A percentile compares a stretch with the other conserved stretches of the same genome.
Conservation (phyloP, 257 asterid species). For the Ehretia macrophylla region DNA sequence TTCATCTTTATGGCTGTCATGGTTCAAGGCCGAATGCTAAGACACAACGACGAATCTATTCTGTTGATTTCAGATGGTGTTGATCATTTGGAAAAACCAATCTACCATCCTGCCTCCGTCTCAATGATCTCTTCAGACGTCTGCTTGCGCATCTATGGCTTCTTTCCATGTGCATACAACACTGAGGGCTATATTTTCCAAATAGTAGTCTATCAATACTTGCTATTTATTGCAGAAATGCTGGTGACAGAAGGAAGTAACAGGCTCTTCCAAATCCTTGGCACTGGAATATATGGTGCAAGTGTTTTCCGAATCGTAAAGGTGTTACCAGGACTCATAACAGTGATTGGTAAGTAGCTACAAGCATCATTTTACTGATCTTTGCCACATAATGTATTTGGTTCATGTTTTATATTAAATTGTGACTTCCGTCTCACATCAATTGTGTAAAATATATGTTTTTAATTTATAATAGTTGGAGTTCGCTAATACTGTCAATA, state of each 20-base stretch:
- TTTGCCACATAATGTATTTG: too few relatives aligned
- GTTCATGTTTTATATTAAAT: too few relatives aligned
- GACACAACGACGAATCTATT: background rate
- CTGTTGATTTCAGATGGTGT: background rate
- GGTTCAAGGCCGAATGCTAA: background rate
- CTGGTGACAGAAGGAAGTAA: conserved; percentile 31
- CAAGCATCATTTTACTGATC: too few relatives aligned
- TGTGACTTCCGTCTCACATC: too few relatives aligned
- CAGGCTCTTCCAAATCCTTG: conserved; percentile 33
- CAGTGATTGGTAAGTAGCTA: conserved; percentile 37
- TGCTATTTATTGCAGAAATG: conserved; percentile 32
- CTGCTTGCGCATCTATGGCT: background rate
- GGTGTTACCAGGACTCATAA: conserved; percentile 33
- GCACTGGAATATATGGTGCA: conserved; percentile 44
- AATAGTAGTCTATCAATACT: conserved; percentile 31
- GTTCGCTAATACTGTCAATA: too few relatives aligned
- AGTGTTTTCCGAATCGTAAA: conserved; percentile 30
- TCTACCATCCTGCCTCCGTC: too few relatives aligned
- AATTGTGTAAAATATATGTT: too few relatives aligned
- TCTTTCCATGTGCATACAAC: conserved; percentile 31
- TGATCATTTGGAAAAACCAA: background rate
- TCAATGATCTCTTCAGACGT: background rate
- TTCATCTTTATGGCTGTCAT: background rate
- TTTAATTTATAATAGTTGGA: too few relatives aligned
- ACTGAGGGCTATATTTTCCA: conserved; percentile 37